Evolutionary conservation across 805 yeast genomes (phyloP).

Genomic region (Wickerhamomyces queroliae): DNA sequence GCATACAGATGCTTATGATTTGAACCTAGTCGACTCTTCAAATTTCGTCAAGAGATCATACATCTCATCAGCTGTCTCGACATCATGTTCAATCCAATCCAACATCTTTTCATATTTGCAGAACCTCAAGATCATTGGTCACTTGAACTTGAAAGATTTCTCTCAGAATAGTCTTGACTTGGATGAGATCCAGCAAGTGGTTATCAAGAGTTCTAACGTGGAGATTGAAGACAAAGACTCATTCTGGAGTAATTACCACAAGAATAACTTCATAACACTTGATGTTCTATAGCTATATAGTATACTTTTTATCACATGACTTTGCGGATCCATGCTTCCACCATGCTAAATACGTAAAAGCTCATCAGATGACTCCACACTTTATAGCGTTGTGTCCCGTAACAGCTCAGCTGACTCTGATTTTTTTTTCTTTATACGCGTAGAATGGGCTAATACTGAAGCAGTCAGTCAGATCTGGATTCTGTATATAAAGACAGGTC

Average conservation of each 20-base stretch:
- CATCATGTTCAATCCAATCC: slow-evolving; percentile 1
- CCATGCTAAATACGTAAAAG: no score
- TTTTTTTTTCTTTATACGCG: not conserved
- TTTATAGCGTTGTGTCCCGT: not conserved
- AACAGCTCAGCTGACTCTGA: not conserved
- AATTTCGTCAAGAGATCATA: slow-evolving; percentile 3
- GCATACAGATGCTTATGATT: slow-evolving; percentile 18
- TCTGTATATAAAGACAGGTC: no score
- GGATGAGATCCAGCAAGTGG: not conserved
- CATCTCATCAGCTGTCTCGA: slow-evolving; percentile 1
- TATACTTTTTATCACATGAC: no score
- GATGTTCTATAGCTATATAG: not conserved
- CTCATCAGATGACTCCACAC: not conserved
- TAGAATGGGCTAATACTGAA: no score
- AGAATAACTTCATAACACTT: not conserved
- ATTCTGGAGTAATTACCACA: not conserved
- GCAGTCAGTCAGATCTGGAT: no score
- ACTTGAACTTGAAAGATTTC: slow-evolving; percentile 5
- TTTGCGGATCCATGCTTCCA: not conserved
- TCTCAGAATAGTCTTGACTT: not conserved
- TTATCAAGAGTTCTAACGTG: slow-evolving; percentile 5
- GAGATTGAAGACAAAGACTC: slow-evolving; percentile 2
- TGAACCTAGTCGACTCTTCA: slow-evolving; percentile 5
- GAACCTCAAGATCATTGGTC: slow-evolving; percentile 10
- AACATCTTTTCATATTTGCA: slow-evolving; percentile 5